Evolutionary conservation across 768 basidiomycete genomes (phyloP).

Genomic region (Tylopilus vinaceipallidus): DNA sequence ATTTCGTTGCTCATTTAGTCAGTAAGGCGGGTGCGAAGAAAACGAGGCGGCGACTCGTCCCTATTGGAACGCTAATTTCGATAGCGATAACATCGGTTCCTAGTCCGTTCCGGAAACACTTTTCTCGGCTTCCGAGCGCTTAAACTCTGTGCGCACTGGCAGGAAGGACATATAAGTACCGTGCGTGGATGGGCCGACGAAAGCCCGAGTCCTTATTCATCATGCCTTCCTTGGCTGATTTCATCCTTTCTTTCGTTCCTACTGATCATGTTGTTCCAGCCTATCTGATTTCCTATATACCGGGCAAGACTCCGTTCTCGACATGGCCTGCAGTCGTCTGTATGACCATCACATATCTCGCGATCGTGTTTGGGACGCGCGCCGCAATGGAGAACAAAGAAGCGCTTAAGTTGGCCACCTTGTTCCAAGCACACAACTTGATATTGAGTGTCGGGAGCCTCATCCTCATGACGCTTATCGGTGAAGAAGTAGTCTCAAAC

Average conservation of each 20-base stretch:
- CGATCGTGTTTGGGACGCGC: conserved; percentile 79
- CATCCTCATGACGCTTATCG: conserved; percentile 74
- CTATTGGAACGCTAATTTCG: too few relatives aligned
- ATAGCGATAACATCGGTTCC: too few relatives aligned
- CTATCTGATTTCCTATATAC: conserved; percentile 62
- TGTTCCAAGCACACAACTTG: conserved; percentile 88
- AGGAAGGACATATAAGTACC: conserved; percentile 11
- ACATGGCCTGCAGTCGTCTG: conserved; percentile 66
- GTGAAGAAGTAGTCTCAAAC: conserved; percentile 86
- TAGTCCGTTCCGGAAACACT: too few relatives aligned
- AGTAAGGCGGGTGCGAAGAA: too few relatives aligned
- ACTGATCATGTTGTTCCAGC: conserved; percentile 52
- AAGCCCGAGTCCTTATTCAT: conserved; percentile 5
- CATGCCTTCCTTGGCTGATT: conserved; percentile 73
- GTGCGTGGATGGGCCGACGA: not conserved
- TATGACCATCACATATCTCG: conserved; percentile 74
- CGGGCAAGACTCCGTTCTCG: conserved; percentile 76
- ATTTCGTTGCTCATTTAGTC: too few relatives aligned
- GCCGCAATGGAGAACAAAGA: conserved; percentile 76
- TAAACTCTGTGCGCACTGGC: too few relatives aligned
- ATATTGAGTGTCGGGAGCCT: conserved; percentile 78
- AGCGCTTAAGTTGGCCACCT: conserved; percentile 66
- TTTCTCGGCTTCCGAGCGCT: too few relatives aligned
- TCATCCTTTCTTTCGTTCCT: conserved; percentile 54
- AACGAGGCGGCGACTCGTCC: too few relatives aligned